Base-by-base conservation (phyloP, 1,284 basidiomycete species). In the Singerocomus inundabilis region DNA sequence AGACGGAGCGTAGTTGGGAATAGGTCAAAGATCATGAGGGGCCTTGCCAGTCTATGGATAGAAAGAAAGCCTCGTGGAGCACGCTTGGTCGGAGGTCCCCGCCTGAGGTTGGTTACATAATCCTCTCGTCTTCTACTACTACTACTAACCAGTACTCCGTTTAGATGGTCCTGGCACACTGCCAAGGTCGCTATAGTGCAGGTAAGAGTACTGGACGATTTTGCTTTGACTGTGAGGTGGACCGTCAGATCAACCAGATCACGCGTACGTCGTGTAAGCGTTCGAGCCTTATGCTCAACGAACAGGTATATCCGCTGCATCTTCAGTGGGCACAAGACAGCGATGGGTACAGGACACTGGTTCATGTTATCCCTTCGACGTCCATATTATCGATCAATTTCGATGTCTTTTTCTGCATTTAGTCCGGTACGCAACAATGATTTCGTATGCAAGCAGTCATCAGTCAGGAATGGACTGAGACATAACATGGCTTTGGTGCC, bases 1-100 rank as follows among this genome's bases (percentile, higher is more conserved):
- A 67, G 39, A 28, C 52, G 67, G n/a, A 68, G 26, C 26, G 67
- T 37, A 5, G 30, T 36, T 4, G 63, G 50, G 3, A 65, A 44
- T 36, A 67, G 15, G 51, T 57, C 52, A 28, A 64, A 44, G 26
- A 69, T 63, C 52, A 55, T 55, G n/a, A n/a, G 21, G 33, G 28
- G 30, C 15, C 28, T 28, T n/a, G 35, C 41, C 44, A 46, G 44
- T 6, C 13, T 39, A 42, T 45, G 30, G 33, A 28, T 43, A 31
- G 15, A n/a, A 18, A 25, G 25, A 13, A 41, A 12, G 8, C 4
- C 12, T 40, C 37, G 32, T 37, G 26, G 34, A 42, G 51, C 41
- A 29, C 13, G 6, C 21, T 30, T 4, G 29, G 18, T 12, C 11
- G 36, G 26, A 18, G 7, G 8, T 12, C 24, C n/a, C n/a, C n/a